These are phyloP conservation scores for Inonotus hispidus DNA, from an alignment of 1,284 basidiomycete genomes.

Conservation along the genomic window DNA sequence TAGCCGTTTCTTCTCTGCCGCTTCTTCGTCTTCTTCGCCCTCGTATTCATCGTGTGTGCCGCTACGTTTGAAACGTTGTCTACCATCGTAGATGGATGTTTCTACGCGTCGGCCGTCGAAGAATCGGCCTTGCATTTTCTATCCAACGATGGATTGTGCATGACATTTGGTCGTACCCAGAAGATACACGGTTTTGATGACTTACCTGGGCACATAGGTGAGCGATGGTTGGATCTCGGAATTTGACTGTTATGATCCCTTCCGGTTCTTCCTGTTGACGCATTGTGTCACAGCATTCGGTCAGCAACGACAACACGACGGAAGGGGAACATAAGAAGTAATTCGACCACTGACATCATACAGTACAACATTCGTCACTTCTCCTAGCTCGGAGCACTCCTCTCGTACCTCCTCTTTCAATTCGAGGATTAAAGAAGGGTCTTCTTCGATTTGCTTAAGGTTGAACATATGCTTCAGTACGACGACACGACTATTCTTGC, in stretches of 20 bases:
- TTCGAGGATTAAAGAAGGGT: slow-evolving; percentile 84
- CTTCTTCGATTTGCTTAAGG: slow-evolving; percentile 80
- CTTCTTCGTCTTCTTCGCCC: slow-evolving; percentile 62
- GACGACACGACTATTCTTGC: slow-evolving; percentile 73
- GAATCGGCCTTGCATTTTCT: slow-evolving; percentile 96
- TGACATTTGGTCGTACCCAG: slow-evolving; percentile 1
- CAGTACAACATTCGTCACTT: slow-evolving; percentile 93
- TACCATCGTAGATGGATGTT: slow-evolving; percentile 77
- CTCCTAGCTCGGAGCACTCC: slow-evolving; percentile 87
- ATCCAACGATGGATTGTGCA: slow-evolving; percentile 4
- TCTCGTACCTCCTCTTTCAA: slow-evolving; percentile 95
- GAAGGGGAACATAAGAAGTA: not conserved
- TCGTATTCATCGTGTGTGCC: slow-evolving; percentile 55
- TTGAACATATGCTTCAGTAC: slow-evolving; percentile 97
- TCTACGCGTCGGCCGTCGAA: slow-evolving; percentile 84
- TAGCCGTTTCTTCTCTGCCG: slow-evolving; percentile 75
- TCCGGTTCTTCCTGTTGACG: slow-evolving; percentile 77
- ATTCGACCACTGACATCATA: slow-evolving; percentile 74
- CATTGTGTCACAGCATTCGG: not conserved
- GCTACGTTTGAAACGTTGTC: slow-evolving; percentile 76
- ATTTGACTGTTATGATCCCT: slow-evolving; percentile 95
- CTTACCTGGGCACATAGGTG: slow-evolving; percentile 83
- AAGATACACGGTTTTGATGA: slow-evolving; percentile 19
- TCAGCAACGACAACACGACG: slow-evolving; percentile 3
- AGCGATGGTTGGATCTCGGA: slow-evolving; percentile 82